Evolutionary conservation across 768 basidiomycete genomes (phyloP), one percentile per base, ranked within the genome.

Genomic region (Jaapia argillacea): DNA sequence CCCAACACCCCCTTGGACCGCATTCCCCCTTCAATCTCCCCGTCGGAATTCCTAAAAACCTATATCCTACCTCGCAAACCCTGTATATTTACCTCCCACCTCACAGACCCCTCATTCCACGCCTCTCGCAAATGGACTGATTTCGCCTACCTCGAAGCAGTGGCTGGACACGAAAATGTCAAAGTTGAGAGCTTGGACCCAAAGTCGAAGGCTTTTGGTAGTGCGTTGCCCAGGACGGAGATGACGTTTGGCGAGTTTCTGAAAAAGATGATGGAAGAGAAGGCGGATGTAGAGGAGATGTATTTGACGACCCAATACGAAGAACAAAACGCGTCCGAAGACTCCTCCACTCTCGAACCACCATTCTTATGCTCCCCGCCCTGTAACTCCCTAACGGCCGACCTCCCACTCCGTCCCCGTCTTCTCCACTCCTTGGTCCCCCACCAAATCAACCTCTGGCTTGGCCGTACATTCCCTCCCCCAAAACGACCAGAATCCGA

Each of bases 301-400:
- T 59, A 61, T 41, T 48, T 61, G 4, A 61, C 59, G 24, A 61
- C 59, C 5, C 58, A 61, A 40, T 61, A 61, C 36, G 51, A 53
- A 20, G 58, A 57, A 13, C 46, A 53, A 18, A 55, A 57, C 36
- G 39, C 43, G 22, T 53, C 56, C 22, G 43, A 38, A 22, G 21
- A 7, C 7, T 7, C 7, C 22, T 7, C 7, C 7, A 10, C 35
- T 18, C 6, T 42, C 6, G 37, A 40, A n/a, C 12, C 24, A 6
- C 24, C 49, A 36, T 57, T 57, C 1, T 45, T 54, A 14, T 54
- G 57, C 20, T 56, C 59, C 5, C 56, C 58, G 10, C 59, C 59
- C 7, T 51, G 57, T 0, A 52, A 59, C 23, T 52, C 52, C 7
- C 52, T 61, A 2, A 48, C 22, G 40, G 52, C 53, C 35, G 59